phyloP scores from a whole-genome alignment of 2,329 filamentous ascomycete genomes.

The Epicoccum nigrum region DNA sequence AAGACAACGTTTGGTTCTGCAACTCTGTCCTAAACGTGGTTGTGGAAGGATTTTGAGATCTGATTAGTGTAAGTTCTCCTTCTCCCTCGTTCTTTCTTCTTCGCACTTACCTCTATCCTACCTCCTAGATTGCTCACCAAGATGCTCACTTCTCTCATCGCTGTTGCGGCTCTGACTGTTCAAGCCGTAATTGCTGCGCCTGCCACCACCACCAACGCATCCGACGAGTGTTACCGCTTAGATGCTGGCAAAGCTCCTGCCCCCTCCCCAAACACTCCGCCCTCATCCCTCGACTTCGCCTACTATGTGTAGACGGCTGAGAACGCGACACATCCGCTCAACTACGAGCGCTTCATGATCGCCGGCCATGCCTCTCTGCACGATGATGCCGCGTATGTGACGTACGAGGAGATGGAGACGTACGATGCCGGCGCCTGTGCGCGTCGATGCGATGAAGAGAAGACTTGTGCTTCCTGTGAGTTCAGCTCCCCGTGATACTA shows the following conservation, averaged over 20 bases:
- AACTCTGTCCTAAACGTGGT: too few species aligned
- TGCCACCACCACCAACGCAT: neutral
- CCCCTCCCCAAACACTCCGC: slow-evolving; percentile 4
- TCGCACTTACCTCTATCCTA: too few species aligned
- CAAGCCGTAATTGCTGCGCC: too few species aligned
- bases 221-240: neutral
- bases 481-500: too few species aligned
- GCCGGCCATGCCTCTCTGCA: neutral
- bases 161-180: neutral
- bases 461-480: slow-evolving; percentile 3
- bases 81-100: too few species aligned
- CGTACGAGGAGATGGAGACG: neutral
- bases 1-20: too few species aligned
- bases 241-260: neutral
- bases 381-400: neutral
- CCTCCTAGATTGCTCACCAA: too few species aligned
- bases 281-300: neutral
- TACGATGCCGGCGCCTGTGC: slow-evolving; percentile 2
- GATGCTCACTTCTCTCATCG: neutral
- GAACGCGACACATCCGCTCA: neutral
- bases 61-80: too few species aligned
- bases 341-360: neutral
- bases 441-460: neutral
- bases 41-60: too few species aligned
- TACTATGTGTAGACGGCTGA: neutral